These are phyloP conservation scores for Aspergillus sclerotiicarbonarius DNA, from an alignment of 495 filamentous ascomycete genomes.

Conservation along the genomic window DNA sequence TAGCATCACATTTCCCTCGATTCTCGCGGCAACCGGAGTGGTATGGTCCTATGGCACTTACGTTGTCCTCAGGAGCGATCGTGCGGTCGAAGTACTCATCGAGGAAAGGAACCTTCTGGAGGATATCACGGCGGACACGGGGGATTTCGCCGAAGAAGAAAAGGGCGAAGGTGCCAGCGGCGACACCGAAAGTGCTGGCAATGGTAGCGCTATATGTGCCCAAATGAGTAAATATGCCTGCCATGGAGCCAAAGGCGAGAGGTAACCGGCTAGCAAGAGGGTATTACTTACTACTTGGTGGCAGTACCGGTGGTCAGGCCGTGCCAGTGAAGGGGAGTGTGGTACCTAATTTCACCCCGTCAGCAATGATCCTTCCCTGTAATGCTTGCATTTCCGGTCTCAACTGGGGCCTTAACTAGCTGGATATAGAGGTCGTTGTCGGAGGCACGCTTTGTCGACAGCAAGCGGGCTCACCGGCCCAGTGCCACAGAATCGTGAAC, in stretches of 20 bases:
- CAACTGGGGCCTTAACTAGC: not conserved
- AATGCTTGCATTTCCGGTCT: not conserved
- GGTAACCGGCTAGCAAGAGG: not conserved
- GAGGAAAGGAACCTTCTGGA: constrained; percentile 60
- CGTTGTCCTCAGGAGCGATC: constrained; percentile 64
- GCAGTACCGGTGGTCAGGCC: constrained; percentile 48
- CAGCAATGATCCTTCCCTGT: constrained; percentile 3
- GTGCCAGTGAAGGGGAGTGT: constrained; percentile 43
- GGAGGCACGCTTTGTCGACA: not conserved
- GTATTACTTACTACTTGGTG: constrained; percentile 49
- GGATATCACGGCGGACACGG: constrained; percentile 63
- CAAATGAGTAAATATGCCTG: not conserved
- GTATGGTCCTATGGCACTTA: constrained; percentile 24
- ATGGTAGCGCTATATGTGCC: constrained; percentile 47
- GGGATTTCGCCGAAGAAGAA: constrained; percentile 73
- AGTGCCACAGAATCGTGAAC: not conserved
- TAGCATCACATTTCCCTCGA: constrained; percentile 15
- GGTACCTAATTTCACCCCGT: constrained; percentile 44
- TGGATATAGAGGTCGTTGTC: not conserved
- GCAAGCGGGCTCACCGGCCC: not conserved
- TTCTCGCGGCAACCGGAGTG: not conserved
- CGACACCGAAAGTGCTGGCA: constrained; percentile 57
- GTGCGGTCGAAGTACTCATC: constrained; percentile 57
- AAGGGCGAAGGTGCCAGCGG: constrained; percentile 60
- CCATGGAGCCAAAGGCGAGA: not conserved